phyloP scores from a whole-genome alignment of 2,329 filamentous ascomycete genomes.

The Ophiostoma triangulosporum region DNA sequence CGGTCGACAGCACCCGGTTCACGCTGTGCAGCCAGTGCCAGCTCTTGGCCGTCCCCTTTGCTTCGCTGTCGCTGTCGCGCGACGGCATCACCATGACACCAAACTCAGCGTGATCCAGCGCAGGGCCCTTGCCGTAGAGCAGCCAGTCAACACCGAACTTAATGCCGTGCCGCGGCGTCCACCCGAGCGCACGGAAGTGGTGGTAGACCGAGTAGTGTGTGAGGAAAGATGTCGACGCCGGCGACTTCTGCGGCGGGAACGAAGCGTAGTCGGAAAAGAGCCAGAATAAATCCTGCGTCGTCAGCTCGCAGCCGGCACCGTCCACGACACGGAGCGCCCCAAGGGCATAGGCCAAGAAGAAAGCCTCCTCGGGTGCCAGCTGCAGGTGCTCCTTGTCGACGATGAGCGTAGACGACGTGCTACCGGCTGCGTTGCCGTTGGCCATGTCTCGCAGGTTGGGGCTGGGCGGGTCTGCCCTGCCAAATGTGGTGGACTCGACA shows the following conservation, averaged over 20 bases:
- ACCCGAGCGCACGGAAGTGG: slow-evolving; percentile 88
- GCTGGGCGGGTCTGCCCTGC: slow-evolving; percentile 37
- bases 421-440: no score
- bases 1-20: slow-evolving; percentile 79
- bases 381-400: slow-evolving; percentile 63
- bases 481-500: slow-evolving; percentile 50
- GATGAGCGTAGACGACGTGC: no score
- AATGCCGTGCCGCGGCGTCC: slow-evolving; percentile 82
- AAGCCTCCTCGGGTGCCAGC: slow-evolving; percentile 76
- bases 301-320: slow-evolving; percentile 29
- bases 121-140: slow-evolving; percentile 85
- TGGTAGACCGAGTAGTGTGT: slow-evolving; percentile 84
- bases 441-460: slow-evolving; percentile 17
- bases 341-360: slow-evolving; percentile 74
- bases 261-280: slow-evolving; percentile 58
- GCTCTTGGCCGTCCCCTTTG: slow-evolving; percentile 23
- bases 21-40: slow-evolving; percentile 85
- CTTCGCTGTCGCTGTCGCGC: slow-evolving; percentile 27
- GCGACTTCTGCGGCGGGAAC: slow-evolving; percentile 43
- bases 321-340: slow-evolving; percentile 56
- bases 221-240: slow-evolving; percentile 46
- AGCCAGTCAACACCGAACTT: slow-evolving; percentile 94
- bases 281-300: slow-evolving; percentile 44
- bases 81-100: slow-evolving; percentile 66
- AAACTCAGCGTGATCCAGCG: slow-evolving; percentile 92